A percentile compares a stretch with the other conserved stretches of the same genome.
These are phyloP conservation scores for Collybiopsis luxurians DNA, from an alignment of 768 basidiomycete species.

Conservation along the genomic window DNA sequence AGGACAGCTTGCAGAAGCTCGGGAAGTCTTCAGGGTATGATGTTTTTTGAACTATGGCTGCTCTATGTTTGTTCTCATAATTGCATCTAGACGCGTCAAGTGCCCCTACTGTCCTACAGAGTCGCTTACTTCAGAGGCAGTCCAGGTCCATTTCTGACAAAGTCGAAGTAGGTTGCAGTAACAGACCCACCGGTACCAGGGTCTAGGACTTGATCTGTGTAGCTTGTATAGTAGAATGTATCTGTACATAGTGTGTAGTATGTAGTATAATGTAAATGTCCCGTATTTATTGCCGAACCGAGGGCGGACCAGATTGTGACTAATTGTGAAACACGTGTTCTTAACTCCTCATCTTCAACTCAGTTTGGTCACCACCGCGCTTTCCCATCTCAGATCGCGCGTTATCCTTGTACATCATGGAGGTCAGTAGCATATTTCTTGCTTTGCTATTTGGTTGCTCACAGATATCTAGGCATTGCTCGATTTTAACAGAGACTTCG, in stretches of 20 bases:
- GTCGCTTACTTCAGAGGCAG: slow-evolving; percentile 51
- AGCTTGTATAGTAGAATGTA: too few relatives aligned
- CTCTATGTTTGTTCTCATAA: slow-evolving; percentile 8
- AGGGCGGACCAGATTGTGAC: not conserved
- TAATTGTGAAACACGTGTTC: not conserved
- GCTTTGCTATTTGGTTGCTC: slow-evolving; percentile 15
- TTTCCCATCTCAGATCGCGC: slow-evolving; percentile 7
- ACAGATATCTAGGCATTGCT: slow-evolving; percentile 66
- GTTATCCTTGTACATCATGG: slow-evolving; percentile 35
- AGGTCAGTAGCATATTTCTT: slow-evolving; percentile 31
- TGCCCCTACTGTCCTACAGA: slow-evolving; percentile 96
- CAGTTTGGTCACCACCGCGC: not conserved
- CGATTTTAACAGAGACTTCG: slow-evolving; percentile 92
- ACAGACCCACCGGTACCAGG: too few relatives aligned
- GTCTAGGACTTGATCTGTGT: too few relatives aligned
- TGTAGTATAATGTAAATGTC: too few relatives aligned
- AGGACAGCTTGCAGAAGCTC: slow-evolving; percentile 87
- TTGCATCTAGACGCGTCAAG: slow-evolving; percentile 71
- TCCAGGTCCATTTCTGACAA: slow-evolving; percentile 64
- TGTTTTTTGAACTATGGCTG: not conserved
- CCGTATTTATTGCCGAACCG: too few relatives aligned
- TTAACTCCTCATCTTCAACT: not conserved
- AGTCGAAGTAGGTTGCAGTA: too few relatives aligned
- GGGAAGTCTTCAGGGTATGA: slow-evolving; percentile 76
- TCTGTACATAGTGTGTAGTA: too few relatives aligned